A percentile compares a stretch with the other conserved stretches of the same genome.
Conservation (phyloP, 148 eudicot genomes). For the Persicaria tinctoria region DNA sequence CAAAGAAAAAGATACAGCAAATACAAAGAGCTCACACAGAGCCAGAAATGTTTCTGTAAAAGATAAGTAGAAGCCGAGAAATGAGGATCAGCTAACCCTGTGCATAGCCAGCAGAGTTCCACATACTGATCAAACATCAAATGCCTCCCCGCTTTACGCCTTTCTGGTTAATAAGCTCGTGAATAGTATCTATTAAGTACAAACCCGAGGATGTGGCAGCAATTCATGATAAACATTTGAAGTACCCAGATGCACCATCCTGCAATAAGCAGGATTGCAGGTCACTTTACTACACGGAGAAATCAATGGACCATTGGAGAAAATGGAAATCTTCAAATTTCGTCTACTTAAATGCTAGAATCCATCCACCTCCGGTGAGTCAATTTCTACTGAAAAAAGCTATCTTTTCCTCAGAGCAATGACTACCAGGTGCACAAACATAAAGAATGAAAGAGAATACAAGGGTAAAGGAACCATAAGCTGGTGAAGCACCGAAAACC, state of each 20-base stretch:
- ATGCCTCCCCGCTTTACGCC: too few relatives aligned
- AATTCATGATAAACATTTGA: neutral
- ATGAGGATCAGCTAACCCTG: too few relatives aligned
- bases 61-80: too few relatives aligned
- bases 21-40: too few relatives aligned
- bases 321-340: too few relatives aligned
- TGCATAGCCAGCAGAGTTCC: too few relatives aligned
- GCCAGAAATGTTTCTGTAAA: too few relatives aligned
- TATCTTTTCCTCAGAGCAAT: slow-evolving; percentile 23
- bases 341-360: neutral
- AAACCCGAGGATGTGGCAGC: neutral
- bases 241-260: neutral
- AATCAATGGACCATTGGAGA: too few relatives aligned
- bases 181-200: neutral
- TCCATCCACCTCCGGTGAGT: slow-evolving; percentile 70
- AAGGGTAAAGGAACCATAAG: slow-evolving; percentile 13
- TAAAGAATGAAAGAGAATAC: slow-evolving; percentile 9
- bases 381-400: slow-evolving; percentile 27
- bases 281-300: too few relatives aligned
- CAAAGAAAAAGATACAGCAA: too few relatives aligned
- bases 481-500: slow-evolving; percentile 13
- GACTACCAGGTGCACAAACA: slow-evolving; percentile 77
- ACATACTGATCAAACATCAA: neutral
- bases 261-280: neutral
- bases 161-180: too few relatives aligned